phyloP scores from a whole-genome alignment of 2,329 filamentous ascomycete species.

The Acrocalymma vagum region DNA sequence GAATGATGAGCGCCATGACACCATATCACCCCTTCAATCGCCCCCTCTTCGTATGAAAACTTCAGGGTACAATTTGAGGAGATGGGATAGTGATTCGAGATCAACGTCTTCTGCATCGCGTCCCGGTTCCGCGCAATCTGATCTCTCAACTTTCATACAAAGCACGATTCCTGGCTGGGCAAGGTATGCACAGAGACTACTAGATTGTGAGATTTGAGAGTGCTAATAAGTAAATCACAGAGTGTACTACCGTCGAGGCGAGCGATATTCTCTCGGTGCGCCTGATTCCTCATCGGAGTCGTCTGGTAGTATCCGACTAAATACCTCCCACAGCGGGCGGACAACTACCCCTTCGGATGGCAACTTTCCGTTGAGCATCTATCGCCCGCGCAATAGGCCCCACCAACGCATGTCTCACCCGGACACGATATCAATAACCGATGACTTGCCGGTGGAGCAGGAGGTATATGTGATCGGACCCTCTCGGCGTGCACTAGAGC shows the following conservation, averaged over 20 bases:
- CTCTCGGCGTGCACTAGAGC: constrained; percentile 32
- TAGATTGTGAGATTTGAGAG: not conserved
- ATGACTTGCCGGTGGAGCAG: constrained; percentile 35
- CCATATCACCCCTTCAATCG: constrained; percentile 48
- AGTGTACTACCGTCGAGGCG: constrained; percentile 47
- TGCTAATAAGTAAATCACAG: constrained; percentile 28
- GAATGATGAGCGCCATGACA: constrained; percentile 48
- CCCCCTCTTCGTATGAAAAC: constrained; percentile 47
- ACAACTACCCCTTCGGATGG: constrained; percentile 47
- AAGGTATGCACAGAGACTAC: constrained; percentile 29
- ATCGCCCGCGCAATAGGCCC: constrained; percentile 48
- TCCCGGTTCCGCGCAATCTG: constrained; percentile 46
- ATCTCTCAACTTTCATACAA: constrained; percentile 42
- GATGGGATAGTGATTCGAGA: constrained; percentile 40
- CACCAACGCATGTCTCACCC: constrained; percentile 37
- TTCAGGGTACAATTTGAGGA: constrained; percentile 47
- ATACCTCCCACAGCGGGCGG: constrained; percentile 45
- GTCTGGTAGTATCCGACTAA: constrained; percentile 38
- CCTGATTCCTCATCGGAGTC: constrained; percentile 42
- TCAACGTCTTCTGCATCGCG: constrained; percentile 42
- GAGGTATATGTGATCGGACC: constrained; percentile 37
- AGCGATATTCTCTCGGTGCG: constrained; percentile 42
- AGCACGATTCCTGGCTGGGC: constrained; percentile 50
- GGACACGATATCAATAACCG: constrained; percentile 39
- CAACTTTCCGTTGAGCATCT: constrained; percentile 47